phyloP scores from a whole-genome alignment of 768 basidiomycete species.

The Panaeolus papilionaceus region DNA sequence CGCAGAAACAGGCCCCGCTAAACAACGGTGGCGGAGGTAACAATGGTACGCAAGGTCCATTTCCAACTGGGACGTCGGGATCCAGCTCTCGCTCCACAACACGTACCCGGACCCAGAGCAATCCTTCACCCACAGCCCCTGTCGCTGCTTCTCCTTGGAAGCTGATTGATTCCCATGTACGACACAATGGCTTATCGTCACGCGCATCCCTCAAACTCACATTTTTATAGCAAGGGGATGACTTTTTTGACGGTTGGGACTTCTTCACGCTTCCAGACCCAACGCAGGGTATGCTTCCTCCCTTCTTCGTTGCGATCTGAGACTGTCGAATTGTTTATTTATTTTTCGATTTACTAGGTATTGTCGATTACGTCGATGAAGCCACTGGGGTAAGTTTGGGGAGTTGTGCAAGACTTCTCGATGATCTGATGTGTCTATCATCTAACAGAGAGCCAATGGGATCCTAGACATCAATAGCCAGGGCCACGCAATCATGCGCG shows the following conservation, averaged over 20 bases:
- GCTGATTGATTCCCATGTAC: constrained; percentile 62
- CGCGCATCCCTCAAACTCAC: background rate
- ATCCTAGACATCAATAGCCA: constrained; percentile 70
- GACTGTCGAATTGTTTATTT: too few relatives aligned
- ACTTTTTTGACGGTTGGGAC: constrained; percentile 85
- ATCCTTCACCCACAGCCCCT: constrained; percentile 28
- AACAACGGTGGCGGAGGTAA: constrained; percentile 27
- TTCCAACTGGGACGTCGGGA: background rate
- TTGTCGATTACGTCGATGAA: constrained; percentile 71
- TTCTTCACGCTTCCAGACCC: constrained; percentile 78
- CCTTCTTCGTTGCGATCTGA: background rate
- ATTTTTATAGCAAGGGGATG: constrained; percentile 57
- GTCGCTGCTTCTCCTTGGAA: constrained; percentile 60
- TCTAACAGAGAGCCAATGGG: constrained; percentile 53
- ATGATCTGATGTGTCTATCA: constrained; percentile 9
- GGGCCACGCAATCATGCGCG: constrained; percentile 86
- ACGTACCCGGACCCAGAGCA: constrained; percentile 22
- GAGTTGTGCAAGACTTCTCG: constrained; percentile 16
- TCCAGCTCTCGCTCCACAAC: constrained; percentile 21
- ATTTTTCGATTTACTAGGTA: background rate
- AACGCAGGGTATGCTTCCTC: constrained; percentile 63
- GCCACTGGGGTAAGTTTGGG: constrained; percentile 56
- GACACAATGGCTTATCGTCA: constrained; percentile 29
- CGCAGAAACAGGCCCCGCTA: constrained; percentile 37
- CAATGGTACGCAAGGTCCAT: constrained; percentile 30